Conservation (phyloP, 2,329 filamentous ascomycete species). For the Alternaria tenuissima region DNA sequence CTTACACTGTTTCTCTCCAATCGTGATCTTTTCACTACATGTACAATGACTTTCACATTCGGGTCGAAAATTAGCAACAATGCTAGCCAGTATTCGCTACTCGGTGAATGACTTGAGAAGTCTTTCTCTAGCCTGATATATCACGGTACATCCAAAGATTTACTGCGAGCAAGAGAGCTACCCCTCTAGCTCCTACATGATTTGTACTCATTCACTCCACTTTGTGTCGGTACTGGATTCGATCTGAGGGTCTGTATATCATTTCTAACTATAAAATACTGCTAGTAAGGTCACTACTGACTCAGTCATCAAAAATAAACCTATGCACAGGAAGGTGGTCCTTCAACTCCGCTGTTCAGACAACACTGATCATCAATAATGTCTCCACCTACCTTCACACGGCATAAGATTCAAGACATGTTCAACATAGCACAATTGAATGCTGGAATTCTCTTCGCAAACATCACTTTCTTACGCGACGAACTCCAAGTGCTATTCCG, state of each 20-base stretch:
- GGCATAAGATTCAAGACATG: constrained; percentile 10
- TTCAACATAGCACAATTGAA: constrained; percentile 8
- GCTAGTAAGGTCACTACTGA: neutral
- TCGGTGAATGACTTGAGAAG: neutral
- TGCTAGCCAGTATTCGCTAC: neutral
- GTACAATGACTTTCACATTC: constrained; percentile 2
- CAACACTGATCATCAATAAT: neutral
- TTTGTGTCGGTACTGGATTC: neutral
- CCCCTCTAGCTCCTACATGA: neutral
- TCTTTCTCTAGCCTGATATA: neutral
- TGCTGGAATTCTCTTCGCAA: constrained; percentile 4
- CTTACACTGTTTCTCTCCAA: neutral
- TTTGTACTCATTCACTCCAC: neutral
- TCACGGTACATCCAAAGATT: neutral
- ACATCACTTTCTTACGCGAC: constrained; percentile 5
- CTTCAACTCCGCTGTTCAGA: neutral
- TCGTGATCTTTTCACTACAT: neutral
- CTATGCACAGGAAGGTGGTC: neutral
- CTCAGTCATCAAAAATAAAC: neutral
- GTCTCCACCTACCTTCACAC: neutral
- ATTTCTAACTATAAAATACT: neutral
- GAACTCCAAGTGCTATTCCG: constrained; percentile 3
- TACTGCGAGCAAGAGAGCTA: neutral
- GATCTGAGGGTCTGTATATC: neutral
- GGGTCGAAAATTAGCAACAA: neutral